These are phyloP conservation scores for Coffea eugenioides DNA, from an alignment of 257 asterid genomes.

Conservation along the genomic window DNA sequence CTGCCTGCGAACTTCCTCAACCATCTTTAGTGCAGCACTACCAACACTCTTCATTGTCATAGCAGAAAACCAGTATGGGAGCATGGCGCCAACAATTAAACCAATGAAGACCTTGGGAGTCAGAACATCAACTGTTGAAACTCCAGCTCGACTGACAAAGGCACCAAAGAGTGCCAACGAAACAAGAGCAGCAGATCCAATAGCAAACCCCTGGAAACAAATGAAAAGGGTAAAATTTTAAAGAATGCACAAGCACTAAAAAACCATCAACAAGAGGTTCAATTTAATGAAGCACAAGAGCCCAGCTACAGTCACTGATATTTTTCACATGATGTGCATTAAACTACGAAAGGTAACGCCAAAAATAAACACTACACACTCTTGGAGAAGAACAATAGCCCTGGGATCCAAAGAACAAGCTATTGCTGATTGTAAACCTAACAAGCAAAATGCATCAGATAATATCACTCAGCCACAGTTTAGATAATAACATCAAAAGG, in stretches of 20 bases:
- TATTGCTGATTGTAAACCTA: not conserved
- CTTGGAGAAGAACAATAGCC: not conserved
- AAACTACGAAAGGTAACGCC: not conserved
- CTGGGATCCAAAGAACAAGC: not conserved
- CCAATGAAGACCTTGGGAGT: conserved; percentile 88
- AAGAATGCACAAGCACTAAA: not conserved
- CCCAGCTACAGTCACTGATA: not conserved
- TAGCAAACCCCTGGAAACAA: conserved; percentile 71
- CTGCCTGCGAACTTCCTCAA: conserved; percentile 86
- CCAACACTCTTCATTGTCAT: conserved; percentile 98
- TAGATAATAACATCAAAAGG: not conserved
- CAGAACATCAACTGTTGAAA: conserved; percentile 70
- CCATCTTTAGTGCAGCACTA: conserved; percentile 88
- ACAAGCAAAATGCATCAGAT: not conserved
- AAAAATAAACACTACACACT: not conserved
- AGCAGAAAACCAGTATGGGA: conserved; percentile 94
- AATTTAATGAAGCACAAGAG: not conserved
- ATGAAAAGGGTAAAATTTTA: rapidly evolving
- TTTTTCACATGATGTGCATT: not conserved
- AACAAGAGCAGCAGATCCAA: conserved; percentile 90
- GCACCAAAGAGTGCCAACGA: conserved; percentile 91
- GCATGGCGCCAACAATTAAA: conserved; percentile 86
- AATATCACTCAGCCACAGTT: not conserved
- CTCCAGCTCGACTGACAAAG: conserved; percentile 81
- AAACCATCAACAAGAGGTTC: not conserved